A percentile compares a stretch with the other conserved stretches of the same genome.
Evolutionary conservation across 352 stramenopile genomes (phyloP).

Genomic region (Globisporangium parvum): DNA sequence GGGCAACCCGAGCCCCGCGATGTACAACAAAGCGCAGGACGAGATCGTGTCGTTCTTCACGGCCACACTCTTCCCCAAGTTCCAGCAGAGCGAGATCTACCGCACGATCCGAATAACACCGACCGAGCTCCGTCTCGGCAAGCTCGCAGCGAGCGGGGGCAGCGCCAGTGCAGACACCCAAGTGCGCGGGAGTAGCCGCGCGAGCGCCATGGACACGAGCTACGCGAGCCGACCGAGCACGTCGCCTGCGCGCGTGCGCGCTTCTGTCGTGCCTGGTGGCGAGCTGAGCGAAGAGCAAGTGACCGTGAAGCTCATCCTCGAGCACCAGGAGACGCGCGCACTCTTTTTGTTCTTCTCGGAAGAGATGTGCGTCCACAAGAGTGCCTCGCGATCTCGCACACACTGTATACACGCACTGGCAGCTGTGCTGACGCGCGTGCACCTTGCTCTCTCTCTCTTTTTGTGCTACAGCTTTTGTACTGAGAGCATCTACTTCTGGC

Average conservation of each 20-base stretch:
- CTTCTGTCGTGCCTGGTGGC: not conserved
- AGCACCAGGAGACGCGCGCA: slow-evolving; percentile 51
- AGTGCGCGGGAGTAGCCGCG: not conserved
- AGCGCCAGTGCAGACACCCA: slow-evolving; percentile 5
- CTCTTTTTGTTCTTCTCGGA: slow-evolving; percentile 71
- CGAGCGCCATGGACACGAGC: not conserved
- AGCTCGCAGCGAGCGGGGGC: slow-evolving; percentile 20
- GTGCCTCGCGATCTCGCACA: too few relatives aligned
- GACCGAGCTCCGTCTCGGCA: slow-evolving; percentile 12
- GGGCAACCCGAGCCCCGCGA: slow-evolving; percentile 36
- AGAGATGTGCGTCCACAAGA: slow-evolving; percentile 50
- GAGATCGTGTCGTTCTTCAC: slow-evolving; percentile 65
- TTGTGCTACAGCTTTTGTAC: slow-evolving; percentile 48
- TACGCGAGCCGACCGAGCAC: slow-evolving; percentile 4
- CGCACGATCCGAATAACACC: slow-evolving; percentile 42
- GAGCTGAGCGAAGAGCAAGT: slow-evolving; percentile 33
- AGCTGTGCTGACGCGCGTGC: too few relatives aligned
- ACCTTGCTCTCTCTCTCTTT: not conserved
- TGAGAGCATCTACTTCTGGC: slow-evolving; percentile 81
- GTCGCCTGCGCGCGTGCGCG: slow-evolving; percentile 1
- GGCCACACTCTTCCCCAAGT: slow-evolving; percentile 64
- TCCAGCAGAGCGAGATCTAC: slow-evolving; percentile 67
- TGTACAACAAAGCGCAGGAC: slow-evolving; percentile 68
- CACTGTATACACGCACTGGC: not conserved
- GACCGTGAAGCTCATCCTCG: slow-evolving; percentile 51